Base-by-base conservation (phyloP, 192 early-diverging fungal species). In the Lobulomyces angularis region DNA sequence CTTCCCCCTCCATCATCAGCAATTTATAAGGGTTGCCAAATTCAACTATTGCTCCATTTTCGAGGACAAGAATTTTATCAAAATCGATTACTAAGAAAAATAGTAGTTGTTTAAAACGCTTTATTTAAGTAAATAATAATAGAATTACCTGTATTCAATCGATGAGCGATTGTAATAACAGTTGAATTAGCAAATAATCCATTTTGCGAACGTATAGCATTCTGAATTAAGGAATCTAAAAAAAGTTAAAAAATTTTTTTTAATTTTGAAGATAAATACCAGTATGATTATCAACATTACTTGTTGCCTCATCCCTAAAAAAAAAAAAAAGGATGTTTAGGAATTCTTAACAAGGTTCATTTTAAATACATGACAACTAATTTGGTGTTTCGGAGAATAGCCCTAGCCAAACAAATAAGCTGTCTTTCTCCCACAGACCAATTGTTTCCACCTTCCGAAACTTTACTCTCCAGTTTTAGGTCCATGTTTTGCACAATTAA, bases 111-210 rank as follows among this genome's bases (percentile, higher is more conserved):
- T n/a, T n/a, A n/a, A n/a, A n/a, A n/a, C n/a, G n/a, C n/a, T n/a
- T n/a, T n/a, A n/a, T n/a, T n/a, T n/a, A n/a, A n/a, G n/a, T n/a
- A n/a, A n/a, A n/a, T n/a, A n/a, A n/a, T n/a, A n/a, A n/a, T n/a
- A n/a, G n/a, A n/a, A 24, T 37, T 41, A 12, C 55, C 50, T 5
- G 82, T 84, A 42, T 84, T 77, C 19, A 84, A 58, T 28, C 86
- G 75, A 51, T 91, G 82, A 6, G 82, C 82, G 31, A 84, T 84
- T 43, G 75, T 76, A 5, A 84, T 54, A 2, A 84, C 76, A 0
- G 73, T 76, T 17, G 68, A 50, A 14, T 66, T 56, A 28, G 56
- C 37, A 50, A 81, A 79, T n/a, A n/a, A n/a, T n/a, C n/a, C n/a
- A n/a, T n/a, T n/a, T 38, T 76, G 53, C 5, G 49, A 56, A 2